Base-by-base conservation (phyloP, 352 stramenopile genomes). In the Phytophthora colocasiae region DNA sequence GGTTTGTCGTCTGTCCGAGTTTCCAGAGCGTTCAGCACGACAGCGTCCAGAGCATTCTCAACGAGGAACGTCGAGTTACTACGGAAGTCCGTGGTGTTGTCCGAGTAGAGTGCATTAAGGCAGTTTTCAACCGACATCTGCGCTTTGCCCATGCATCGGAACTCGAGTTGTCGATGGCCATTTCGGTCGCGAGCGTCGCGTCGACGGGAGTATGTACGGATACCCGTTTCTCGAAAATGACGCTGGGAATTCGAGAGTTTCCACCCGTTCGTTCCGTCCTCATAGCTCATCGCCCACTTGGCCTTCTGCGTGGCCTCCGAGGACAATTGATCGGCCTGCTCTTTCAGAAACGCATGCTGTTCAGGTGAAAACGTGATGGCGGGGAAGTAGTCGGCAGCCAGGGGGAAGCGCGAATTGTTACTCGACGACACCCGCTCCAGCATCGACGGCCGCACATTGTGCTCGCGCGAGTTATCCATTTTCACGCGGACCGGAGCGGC, bases 221-320 rank as follows among this genome's bases (percentile, higher is more conserved):
- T 82, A 45, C 83, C 81, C 14, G 78, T 84, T 45, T 87, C 83
- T 49, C 81, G 81, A 44, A 87, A 90, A 58, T 92, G 79, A 36
- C 72, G 80, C 56, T 87, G 81, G 38, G 81, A 89, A 59, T 83
- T 92, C 32, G 67, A 82, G 39, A 92, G 78, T 26, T 89, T 89
- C 83, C 83, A 92, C 6, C 81, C 81, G 51, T 77, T 79, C 41
- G 66, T 60, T 39, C 75, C 73, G 59, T 90, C 79, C 48, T 90
- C 81, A 58, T 82, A 82, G 36, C 71, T 82, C 77, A 88, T 89
- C 43, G 80, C 63, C 81, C 81, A 90, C 45, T 82, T 77, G 60
- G 73, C 79, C 24, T 27, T 73, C 39, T 64, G 59, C 44, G 81
- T 65, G 27, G 71, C 76, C 32, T 81, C 79, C 17, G 53, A 41